phyloP scores from a whole-genome alignment of 2,329 filamentous ascomycete genomes.

The Epichloe sylvatica region DNA sequence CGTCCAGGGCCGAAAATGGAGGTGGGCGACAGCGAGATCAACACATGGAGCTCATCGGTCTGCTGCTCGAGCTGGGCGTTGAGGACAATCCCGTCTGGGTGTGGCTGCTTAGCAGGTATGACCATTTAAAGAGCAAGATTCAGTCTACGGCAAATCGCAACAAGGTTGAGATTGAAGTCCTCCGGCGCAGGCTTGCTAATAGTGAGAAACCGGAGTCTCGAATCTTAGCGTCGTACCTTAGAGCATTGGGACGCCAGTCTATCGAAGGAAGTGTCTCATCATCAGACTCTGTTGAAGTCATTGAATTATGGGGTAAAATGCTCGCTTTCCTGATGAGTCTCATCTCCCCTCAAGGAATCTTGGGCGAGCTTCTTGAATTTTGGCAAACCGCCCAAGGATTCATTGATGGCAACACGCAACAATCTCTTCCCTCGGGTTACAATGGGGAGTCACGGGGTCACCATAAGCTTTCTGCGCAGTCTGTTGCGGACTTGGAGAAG shows the following conservation, averaged over 20 bases:
- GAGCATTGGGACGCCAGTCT: slow-evolving; percentile 54
- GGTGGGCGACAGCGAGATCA: slow-evolving; percentile 54
- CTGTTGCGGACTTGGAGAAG: slow-evolving; percentile 61
- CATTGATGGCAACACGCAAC: slow-evolving; percentile 72
- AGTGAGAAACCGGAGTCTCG: slow-evolving; percentile 57
- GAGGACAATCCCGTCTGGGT: slow-evolving; percentile 95
- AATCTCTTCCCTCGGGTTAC: slow-evolving; percentile 62
- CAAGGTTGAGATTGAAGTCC: slow-evolving; percentile 81
- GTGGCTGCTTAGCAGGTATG: slow-evolving; percentile 82
- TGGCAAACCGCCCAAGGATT: slow-evolving; percentile 89
- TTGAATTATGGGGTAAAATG: slow-evolving; percentile 90
- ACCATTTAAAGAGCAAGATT: slow-evolving; percentile 79
- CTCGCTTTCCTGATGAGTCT: slow-evolving; percentile 59
- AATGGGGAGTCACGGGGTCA: slow-evolving; percentile 70
- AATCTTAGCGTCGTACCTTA: slow-evolving; percentile 60
- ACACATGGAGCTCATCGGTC: slow-evolving; percentile 79
- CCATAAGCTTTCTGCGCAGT: slow-evolving; percentile 62
- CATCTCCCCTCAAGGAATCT: slow-evolving; percentile 62
- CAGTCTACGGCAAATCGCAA: slow-evolving; percentile 68
- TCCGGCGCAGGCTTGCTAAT: slow-evolving; percentile 66
- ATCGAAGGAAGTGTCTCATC: slow-evolving; percentile 46
- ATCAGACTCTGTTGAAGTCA: slow-evolving; percentile 65
- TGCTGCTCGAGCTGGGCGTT: slow-evolving; percentile 85
- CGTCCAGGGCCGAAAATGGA: slow-evolving; percentile 33
- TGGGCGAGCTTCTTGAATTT: slow-evolving; percentile 84